These are phyloP conservation scores for Leccinum rimulosum DNA, from an alignment of 768 basidiomycete genomes.

Conservation along the genomic window DNA sequence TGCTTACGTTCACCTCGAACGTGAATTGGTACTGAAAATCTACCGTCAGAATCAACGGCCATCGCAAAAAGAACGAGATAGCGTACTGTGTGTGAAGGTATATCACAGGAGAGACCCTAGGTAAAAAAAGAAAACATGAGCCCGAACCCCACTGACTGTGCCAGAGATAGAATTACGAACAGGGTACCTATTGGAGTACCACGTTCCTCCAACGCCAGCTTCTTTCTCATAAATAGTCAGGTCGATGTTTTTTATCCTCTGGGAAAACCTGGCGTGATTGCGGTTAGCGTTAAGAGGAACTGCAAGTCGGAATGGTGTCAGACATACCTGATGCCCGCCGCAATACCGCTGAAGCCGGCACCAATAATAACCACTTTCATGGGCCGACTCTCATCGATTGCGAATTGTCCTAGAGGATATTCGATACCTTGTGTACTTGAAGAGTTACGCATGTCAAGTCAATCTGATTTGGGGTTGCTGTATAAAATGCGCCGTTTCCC, in stretches of 20 bases:
- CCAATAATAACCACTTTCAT: not conserved
- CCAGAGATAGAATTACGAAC: conserved; percentile 25
- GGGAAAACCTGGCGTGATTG: not conserved
- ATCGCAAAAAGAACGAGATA: conserved; percentile 1
- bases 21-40: conserved; percentile 52
- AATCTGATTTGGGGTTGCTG: not conserved
- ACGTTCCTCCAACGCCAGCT: conserved; percentile 59
- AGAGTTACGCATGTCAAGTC: not conserved
- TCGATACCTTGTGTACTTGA: not conserved
- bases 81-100: conserved; percentile 54
- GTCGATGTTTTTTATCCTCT: conserved; percentile 41
- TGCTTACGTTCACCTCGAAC: conserved; percentile 49
- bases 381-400: not conserved
- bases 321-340: not conserved
- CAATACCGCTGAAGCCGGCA: not conserved
- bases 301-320: not conserved
- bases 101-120: conserved; percentile 57
- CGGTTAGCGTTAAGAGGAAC: not conserved
- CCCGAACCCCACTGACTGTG: not conserved
- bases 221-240: conserved; percentile 60
- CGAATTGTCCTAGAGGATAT: not conserved
- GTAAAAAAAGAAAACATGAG: not conserved
- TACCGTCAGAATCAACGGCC: not conserved
- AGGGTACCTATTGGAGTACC: conserved; percentile 57
- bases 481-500: not conserved